These are phyloP conservation scores for Aphanomyces astaci DNA, from an alignment of 352 stramenopile species.

Conservation along the genomic window DNA sequence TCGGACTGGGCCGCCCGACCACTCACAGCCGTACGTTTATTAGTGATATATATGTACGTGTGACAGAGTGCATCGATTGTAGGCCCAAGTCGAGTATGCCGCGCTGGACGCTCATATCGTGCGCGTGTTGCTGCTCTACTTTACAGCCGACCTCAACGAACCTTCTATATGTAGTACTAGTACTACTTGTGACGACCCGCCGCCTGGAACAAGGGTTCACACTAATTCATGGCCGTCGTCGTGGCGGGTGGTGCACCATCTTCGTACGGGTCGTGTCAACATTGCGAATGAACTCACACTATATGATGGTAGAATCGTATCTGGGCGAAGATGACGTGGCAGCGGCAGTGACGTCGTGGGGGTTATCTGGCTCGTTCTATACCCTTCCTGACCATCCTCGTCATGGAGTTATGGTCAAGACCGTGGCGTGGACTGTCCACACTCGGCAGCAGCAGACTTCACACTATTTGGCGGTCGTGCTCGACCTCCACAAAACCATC, in stretches of 20 bases:
- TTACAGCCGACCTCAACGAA: not conserved
- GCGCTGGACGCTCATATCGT: constrained; percentile 5
- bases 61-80: not conserved
- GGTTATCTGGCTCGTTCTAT: not conserved
- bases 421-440: constrained; percentile 41
- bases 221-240: not conserved
- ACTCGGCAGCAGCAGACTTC: not conserved
- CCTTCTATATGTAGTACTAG: no score
- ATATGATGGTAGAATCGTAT: not conserved
- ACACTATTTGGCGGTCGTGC: constrained; percentile 41
- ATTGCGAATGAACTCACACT: not conserved
- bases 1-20: constrained; percentile 16
- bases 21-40: constrained; percentile 1
- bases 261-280: not conserved
- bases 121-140: constrained; percentile 10
- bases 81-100: constrained; percentile 20
- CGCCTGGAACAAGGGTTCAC: no score
- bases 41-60: not conserved
- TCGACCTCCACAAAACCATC: constrained; percentile 43
- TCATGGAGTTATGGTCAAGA: constrained; percentile 40
- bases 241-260: not conserved
- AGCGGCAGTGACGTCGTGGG: not conserved
- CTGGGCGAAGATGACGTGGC: constrained; percentile 2
- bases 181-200: no score
- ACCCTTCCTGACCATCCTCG: not conserved